phyloP scores from a whole-genome alignment of 2,329 filamentous ascomycete genomes.

The Colletotrichum salicis region DNA sequence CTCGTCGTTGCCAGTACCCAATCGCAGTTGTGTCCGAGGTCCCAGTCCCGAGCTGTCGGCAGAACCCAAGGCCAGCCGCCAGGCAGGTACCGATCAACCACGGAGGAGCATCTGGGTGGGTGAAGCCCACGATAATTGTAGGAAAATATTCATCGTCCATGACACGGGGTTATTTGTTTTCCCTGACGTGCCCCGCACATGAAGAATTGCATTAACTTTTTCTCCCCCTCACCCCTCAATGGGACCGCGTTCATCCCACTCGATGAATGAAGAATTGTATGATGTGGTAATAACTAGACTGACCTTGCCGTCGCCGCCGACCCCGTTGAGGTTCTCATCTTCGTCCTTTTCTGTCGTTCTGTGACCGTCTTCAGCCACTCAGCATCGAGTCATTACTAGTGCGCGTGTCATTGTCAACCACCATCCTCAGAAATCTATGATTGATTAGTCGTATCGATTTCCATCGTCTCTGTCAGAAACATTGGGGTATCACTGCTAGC shows the following conservation, averaged over 20 bases:
- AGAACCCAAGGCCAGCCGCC: neutral
- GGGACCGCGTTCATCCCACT: neutral
- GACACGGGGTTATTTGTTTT: neutral
- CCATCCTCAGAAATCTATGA: neutral
- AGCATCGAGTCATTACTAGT: constrained; percentile 30
- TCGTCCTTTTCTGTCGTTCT: neutral
- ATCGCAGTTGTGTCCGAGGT: constrained; percentile 11
- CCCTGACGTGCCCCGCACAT: neutral
- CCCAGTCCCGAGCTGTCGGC: constrained; percentile 10
- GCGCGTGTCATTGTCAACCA: constrained; percentile 22
- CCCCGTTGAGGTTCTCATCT: constrained; percentile 19
- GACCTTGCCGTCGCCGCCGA: neutral
- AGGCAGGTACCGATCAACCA: neutral
- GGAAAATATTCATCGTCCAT: neutral
- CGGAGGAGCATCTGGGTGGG: neutral
- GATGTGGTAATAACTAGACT: neutral
- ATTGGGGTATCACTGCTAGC: neutral
- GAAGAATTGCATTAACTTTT: neutral
- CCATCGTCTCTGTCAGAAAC: neutral
- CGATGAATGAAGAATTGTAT: neutral
- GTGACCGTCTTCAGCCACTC: constrained; percentile 19
- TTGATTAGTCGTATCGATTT: neutral
- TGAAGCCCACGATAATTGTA: neutral
- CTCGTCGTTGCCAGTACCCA: constrained; percentile 3
- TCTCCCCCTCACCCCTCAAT: neutral